Percentiles rank a stretch among this genome's conserved stretches.
Conservation (phyloP, 176 grass and related monocot species). For the Elaeis guineensis region DNA sequence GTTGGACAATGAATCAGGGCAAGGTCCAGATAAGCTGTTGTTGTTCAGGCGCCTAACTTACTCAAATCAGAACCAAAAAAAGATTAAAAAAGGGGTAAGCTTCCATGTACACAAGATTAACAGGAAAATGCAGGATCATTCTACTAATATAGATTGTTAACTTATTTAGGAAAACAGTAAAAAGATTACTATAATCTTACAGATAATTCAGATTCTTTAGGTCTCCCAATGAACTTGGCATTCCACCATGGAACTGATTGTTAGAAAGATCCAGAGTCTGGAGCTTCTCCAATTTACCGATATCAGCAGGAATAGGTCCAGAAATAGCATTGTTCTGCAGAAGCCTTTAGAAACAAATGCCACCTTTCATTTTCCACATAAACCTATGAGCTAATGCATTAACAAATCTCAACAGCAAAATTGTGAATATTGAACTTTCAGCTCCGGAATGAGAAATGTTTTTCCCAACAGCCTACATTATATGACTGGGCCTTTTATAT, state of each 20-base stretch:
- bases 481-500: too few species aligned
- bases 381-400: background rate
- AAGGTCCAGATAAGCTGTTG: slow-evolving; percentile 65
- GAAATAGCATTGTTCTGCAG: slow-evolving; percentile 59
- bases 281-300: slow-evolving; percentile 45
- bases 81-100: too few species aligned
- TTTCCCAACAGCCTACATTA: too few species aligned
- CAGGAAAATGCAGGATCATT: too few species aligned
- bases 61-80: slow-evolving; percentile 2
- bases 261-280: slow-evolving; percentile 52
- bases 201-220: slow-evolving; percentile 34
- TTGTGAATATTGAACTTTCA: too few species aligned
- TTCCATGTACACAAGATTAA: too few species aligned
- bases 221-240: slow-evolving; percentile 44
- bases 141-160: too few species aligned
- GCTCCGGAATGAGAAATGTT: too few species aligned
- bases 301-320: slow-evolving; percentile 44
- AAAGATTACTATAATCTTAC: slow-evolving; percentile 27
- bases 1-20: slow-evolving; percentile 52
- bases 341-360: slow-evolving; percentile 24
- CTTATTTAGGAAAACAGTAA: background rate
- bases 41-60: slow-evolving; percentile 54
- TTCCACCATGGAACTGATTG: slow-evolving; percentile 53
- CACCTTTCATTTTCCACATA: background rate
- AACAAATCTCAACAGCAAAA: too few species aligned